A percentile compares a stretch with the other conserved stretches of the same genome.
Evolutionary conservation across 2,329 filamentous ascomycete species (phyloP).

Genomic region (Pseudocercospora eumusae): DNA sequence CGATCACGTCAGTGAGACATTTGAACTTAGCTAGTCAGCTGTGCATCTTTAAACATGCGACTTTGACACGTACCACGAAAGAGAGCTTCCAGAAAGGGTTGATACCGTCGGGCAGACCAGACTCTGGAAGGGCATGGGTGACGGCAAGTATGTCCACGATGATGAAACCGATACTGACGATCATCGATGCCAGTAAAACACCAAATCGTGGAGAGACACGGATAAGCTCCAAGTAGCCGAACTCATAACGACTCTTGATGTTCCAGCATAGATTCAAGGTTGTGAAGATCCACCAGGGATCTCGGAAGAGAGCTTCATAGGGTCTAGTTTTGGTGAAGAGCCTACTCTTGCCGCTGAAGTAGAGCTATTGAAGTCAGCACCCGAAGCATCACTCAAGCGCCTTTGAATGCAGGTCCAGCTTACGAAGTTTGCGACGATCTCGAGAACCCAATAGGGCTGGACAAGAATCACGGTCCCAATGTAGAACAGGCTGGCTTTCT

Average conservation of each 20-base stretch:
- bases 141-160: conserved; percentile 63
- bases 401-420: conserved; percentile 6
- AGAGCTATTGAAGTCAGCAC: conserved; percentile 43
- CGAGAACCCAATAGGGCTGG: conserved; percentile 65
- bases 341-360: conserved; percentile 50
- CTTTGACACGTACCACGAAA: conserved; percentile 47
- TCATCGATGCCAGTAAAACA: conserved; percentile 62
- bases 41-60: too few relatives aligned
- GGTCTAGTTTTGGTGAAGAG: conserved; percentile 60
- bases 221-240: conserved; percentile 58
- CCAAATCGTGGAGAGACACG: conserved; percentile 65
- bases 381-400: background rate
- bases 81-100: conserved; percentile 67
- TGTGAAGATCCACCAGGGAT: conserved; percentile 70
- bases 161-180: conserved; percentile 62
- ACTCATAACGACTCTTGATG: conserved; percentile 63
- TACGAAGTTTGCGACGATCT: conserved; percentile 64
- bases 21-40: conserved; percentile 52
- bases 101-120: conserved; percentile 53
- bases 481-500: conserved; percentile 56
- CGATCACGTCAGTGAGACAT: conserved; percentile 66
- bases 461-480: conserved; percentile 60
- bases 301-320: conserved; percentile 62
- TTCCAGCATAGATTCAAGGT: conserved; percentile 62
- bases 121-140: conserved; percentile 42